Evolutionary conservation across 768 basidiomycete species (phyloP).

Genomic region (Pleurotus tuber-regium): DNA sequence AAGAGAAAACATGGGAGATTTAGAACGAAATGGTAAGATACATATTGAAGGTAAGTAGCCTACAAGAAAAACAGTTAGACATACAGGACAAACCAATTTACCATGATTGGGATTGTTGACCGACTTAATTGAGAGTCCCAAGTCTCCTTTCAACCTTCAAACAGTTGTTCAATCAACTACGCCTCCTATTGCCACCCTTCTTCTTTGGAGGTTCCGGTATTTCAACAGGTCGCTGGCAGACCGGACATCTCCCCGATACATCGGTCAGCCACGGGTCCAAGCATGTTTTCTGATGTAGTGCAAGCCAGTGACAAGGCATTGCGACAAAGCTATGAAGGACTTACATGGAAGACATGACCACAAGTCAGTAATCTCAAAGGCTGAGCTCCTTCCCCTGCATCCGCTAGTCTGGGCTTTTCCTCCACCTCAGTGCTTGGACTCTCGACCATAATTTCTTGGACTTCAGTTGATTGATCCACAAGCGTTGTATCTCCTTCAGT

Average conservation of each 20-base stretch:
- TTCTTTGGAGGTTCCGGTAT: slow-evolving; percentile 35
- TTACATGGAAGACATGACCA: slow-evolving; percentile 88
- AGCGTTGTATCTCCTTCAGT: slow-evolving; percentile 6
- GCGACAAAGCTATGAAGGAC: slow-evolving; percentile 24
- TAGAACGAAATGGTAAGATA: too few relatives aligned
- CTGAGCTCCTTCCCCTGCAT: slow-evolving; percentile 75
- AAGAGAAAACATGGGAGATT: too few relatives aligned
- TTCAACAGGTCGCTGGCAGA: slow-evolving; percentile 77
- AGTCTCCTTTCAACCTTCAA: too few relatives aligned
- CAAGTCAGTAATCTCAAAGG: slow-evolving; percentile 75
- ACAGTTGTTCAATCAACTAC: neutral
- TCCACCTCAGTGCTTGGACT: slow-evolving; percentile 35
- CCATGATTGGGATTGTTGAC: too few relatives aligned
- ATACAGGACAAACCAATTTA: too few relatives aligned
- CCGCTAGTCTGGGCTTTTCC: slow-evolving; percentile 51
- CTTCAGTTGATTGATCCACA: slow-evolving; percentile 11
- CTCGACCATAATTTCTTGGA: slow-evolving; percentile 30
- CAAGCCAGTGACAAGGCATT: slow-evolving; percentile 12
- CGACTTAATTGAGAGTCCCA: too few relatives aligned
- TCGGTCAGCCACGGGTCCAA: slow-evolving; percentile 87
- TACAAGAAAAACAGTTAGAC: too few relatives aligned
- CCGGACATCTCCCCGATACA: slow-evolving; percentile 85
- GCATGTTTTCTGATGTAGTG: slow-evolving; percentile 66
- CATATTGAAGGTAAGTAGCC: too few relatives aligned
- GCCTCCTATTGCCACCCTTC: slow-evolving; percentile 16